A percentile compares a stretch with the other conserved stretches of the same genome.
These are phyloP conservation scores for Agrocybe chaxingu DNA, from an alignment of 768 basidiomycete species.

Conservation along the genomic window DNA sequence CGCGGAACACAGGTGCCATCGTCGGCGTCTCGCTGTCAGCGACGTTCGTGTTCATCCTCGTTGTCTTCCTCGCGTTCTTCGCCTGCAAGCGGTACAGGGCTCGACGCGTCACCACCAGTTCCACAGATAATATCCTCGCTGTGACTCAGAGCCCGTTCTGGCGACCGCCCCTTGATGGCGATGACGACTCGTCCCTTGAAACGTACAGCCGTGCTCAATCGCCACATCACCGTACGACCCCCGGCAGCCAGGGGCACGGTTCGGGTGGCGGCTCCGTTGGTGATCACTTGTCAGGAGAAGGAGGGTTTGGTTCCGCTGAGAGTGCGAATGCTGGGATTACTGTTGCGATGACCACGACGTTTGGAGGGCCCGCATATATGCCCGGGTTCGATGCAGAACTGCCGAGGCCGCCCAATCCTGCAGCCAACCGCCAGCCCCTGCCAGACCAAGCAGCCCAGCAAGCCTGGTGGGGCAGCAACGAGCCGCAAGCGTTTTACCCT, in stretches of 20 bases:
- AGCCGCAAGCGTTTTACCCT: neutral
- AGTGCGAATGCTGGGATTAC: slow-evolving; percentile 13
- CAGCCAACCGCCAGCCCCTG: neutral
- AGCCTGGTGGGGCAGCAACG: slow-evolving; percentile 7
- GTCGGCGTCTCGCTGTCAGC: slow-evolving; percentile 33
- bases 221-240: neutral
- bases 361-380: slow-evolving; percentile 21
- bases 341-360: slow-evolving; percentile 10
- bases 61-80: slow-evolving; percentile 28
- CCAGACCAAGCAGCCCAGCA: slow-evolving; percentile 3
- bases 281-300: slow-evolving; percentile 10
- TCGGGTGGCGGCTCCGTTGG: slow-evolving; percentile 2
- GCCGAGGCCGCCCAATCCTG: neutral
- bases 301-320: slow-evolving; percentile 20
- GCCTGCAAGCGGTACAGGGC: slow-evolving; percentile 26
- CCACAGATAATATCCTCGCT: slow-evolving; percentile 19
- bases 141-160: slow-evolving; percentile 18
- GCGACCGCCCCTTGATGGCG: slow-evolving; percentile 30
- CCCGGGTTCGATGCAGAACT: slow-evolving; percentile 12
- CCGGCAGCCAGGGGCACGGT: slow-evolving; percentile 11
- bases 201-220: slow-evolving; percentile 3
- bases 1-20: slow-evolving; percentile 34
- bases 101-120: slow-evolving; percentile 10
- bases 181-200: slow-evolving; percentile 17
- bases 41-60: slow-evolving; percentile 23